These are phyloP conservation scores for Spergularia marina DNA, from an alignment of 148 eudicot species.

Conservation along the genomic window DNA sequence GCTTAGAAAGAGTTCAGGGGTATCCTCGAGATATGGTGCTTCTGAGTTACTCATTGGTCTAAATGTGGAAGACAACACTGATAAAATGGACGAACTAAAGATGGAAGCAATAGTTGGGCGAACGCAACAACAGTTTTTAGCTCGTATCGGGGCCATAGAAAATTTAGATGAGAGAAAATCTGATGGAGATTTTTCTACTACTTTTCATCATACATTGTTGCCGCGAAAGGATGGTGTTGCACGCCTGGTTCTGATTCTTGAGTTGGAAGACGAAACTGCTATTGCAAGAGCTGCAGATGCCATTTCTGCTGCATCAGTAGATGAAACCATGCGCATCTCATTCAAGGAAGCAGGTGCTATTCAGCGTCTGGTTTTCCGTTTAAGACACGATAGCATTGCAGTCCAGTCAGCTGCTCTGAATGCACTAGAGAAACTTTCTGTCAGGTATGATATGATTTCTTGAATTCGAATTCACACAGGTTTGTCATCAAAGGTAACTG, in stretches of 20 bases:
- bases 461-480: background rate
- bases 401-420: conserved; percentile 50
- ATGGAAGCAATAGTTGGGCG: conserved; percentile 65
- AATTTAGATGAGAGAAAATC: conserved; percentile 41
- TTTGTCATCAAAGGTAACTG: no score
- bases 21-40: conserved; percentile 70
- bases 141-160: conserved; percentile 84
- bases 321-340: conserved; percentile 53
- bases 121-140: conserved; percentile 76
- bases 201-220: conserved; percentile 51
- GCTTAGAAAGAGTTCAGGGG: conserved; percentile 46
- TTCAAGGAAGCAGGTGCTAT: conserved; percentile 86
- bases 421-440: conserved; percentile 74
- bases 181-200: conserved; percentile 28
- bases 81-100: conserved; percentile 55
- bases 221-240: conserved; percentile 83
- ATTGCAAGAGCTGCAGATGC: conserved; percentile 65
- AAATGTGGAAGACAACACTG: conserved; percentile 46
- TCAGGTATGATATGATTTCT: conserved; percentile 42
- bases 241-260: conserved; percentile 81
- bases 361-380: conserved; percentile 47
- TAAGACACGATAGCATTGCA: conserved; percentile 39
- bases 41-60: conserved; percentile 70
- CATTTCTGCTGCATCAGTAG: conserved; percentile 67
- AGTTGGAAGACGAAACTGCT: conserved; percentile 73